A percentile compares a stretch with the other conserved stretches of the same genome.
phyloP scores from a whole-genome alignment of 1,139 yeast genomes.

The Geotrichum reessii region DNA sequence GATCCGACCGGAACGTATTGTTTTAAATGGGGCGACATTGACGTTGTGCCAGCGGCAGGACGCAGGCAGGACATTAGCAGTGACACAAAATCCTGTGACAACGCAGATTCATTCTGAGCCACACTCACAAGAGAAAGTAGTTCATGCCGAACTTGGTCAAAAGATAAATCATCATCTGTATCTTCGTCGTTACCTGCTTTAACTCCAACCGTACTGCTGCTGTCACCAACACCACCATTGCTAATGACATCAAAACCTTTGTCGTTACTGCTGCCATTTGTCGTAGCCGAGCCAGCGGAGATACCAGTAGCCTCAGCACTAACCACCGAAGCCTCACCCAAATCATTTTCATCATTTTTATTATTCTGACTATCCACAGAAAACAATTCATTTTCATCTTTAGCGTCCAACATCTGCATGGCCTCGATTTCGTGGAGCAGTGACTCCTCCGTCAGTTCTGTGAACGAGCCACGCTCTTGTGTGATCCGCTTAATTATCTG shows the following conservation, averaged over 20 bases:
- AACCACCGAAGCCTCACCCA: constrained; percentile 21
- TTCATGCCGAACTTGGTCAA: constrained; percentile 52
- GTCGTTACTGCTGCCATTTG: constrained; percentile 17
- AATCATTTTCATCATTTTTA: constrained; percentile 17
- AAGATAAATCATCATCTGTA: constrained; percentile 31
- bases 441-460: constrained; percentile 52
- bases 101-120: constrained; percentile 84
- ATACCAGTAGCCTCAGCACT: constrained; percentile 1
- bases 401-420: constrained; percentile 1
- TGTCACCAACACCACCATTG: neutral
- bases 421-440: constrained; percentile 44
- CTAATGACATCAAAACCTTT: constrained; percentile 4
- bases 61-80: constrained; percentile 72
- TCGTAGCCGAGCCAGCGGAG: constrained; percentile 16
- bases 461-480: constrained; percentile 44
- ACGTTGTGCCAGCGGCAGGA: constrained; percentile 78
- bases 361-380: constrained; percentile 10
- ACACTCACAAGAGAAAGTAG: constrained; percentile 48
- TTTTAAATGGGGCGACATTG: constrained; percentile 83
- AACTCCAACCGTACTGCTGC: constrained; percentile 4
- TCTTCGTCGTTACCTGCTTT: constrained; percentile 21
- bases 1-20: constrained; percentile 78
- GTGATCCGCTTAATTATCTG: constrained; percentile 44
- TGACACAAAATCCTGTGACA: constrained; percentile 82
- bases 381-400: constrained; percentile 12